phyloP scores from a whole-genome alignment of 768 basidiomycete species.

The Mycena amicta region DNA sequence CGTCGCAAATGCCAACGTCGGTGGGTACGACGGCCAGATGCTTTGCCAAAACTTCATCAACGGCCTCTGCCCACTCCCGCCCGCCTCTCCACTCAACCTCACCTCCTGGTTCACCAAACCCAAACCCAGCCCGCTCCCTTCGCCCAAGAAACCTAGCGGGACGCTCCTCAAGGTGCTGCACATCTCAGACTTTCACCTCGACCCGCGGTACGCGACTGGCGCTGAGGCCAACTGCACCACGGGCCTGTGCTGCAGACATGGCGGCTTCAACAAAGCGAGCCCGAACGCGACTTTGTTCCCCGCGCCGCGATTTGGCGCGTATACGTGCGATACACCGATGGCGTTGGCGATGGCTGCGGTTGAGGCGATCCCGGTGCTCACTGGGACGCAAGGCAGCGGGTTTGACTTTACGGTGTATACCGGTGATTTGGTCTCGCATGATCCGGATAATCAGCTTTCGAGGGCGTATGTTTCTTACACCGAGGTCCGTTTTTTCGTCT shows the following conservation, averaged over 20 bases:
- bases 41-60: slow-evolving; percentile 22
- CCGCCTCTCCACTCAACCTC: slow-evolving; percentile 61
- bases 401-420: slow-evolving; percentile 72
- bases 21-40: slow-evolving; percentile 76
- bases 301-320: slow-evolving; percentile 72
- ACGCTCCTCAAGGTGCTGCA: slow-evolving; percentile 73
- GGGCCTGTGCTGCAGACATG: slow-evolving; percentile 65
- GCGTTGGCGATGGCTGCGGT: slow-evolving; percentile 62
- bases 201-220: slow-evolving; percentile 70
- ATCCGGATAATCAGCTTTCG: slow-evolving; percentile 58
- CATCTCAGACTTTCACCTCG: slow-evolving; percentile 77
- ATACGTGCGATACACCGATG: slow-evolving; percentile 65
- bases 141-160: slow-evolving; percentile 59
- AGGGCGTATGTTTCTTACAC: slow-evolving; percentile 64
- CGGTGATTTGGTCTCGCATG: slow-evolving; percentile 76
- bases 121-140: slow-evolving; percentile 70
- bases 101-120: slow-evolving; percentile 76
- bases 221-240: slow-evolving; percentile 74
- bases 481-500: slow-evolving; percentile 46
- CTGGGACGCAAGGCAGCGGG: slow-evolving; percentile 60
- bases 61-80: slow-evolving; percentile 52
- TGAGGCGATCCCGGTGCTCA: slow-evolving; percentile 66
- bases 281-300: slow-evolving; percentile 54
- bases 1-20: slow-evolving; percentile 67
- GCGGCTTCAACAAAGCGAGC: slow-evolving; percentile 50